A percentile compares a stretch with the other conserved stretches of the same genome.
phyloP scores from a whole-genome alignment of 2,329 filamentous ascomycete species.

The Fonsecaea pedrosoi region DNA sequence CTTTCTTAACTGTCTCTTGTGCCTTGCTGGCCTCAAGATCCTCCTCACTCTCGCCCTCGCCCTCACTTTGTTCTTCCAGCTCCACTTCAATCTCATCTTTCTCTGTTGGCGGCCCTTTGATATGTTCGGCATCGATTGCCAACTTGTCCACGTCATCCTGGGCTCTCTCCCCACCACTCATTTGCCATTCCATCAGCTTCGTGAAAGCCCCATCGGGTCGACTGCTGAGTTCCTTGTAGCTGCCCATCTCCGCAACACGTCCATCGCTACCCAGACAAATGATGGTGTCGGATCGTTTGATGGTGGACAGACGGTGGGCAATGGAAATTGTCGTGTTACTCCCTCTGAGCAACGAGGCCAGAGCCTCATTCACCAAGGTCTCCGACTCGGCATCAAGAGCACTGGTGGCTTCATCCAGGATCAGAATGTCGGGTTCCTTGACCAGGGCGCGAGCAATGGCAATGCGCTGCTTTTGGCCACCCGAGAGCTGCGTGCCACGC shows the following conservation, averaged over 20 bases:
- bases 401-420: conserved; percentile 94
- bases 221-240: conserved; percentile 76
- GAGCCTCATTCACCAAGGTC: conserved; percentile 90
- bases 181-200: conserved; percentile 98
- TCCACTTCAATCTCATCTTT: conserved; percentile 59
- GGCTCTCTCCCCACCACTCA: conserved; percentile 76
- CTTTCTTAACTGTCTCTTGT: conserved; percentile 30
- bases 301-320: conserved; percentile 92
- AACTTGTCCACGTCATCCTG: conserved; percentile 30
- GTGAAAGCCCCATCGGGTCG: conserved; percentile 84
- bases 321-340: conserved; percentile 98
- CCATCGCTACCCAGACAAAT: conserved; percentile 89
- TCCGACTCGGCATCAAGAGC: conserved; percentile 96
- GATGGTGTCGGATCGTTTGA: conserved; percentile 93
- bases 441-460: conserved; percentile 93
- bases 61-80: conserved; percentile 47
- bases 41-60: conserved; percentile 44
- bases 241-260: conserved; percentile 87
- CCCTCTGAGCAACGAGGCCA: conserved; percentile 78
- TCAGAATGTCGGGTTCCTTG: conserved; percentile 95
- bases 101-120: conserved; percentile 51
- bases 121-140: conserved; percentile 39
- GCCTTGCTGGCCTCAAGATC: conserved; percentile 41
- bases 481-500: conserved; percentile 89
- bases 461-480: conserved; percentile 96